Evolutionary conservation across 345 rosid genomes (phyloP).

Genomic region (Hypericum androsaemum): DNA sequence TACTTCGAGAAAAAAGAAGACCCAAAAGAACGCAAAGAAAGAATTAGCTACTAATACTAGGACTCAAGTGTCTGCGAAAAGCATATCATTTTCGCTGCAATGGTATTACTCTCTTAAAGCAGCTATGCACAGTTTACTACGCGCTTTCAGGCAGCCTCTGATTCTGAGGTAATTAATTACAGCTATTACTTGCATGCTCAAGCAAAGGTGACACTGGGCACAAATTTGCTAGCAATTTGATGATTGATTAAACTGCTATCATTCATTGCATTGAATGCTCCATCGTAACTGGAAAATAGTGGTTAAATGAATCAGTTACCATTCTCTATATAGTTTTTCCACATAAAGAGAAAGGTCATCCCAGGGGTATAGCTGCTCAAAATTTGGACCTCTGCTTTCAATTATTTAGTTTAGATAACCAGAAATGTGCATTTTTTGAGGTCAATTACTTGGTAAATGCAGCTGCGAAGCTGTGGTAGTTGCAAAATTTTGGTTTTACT

Average conservation of each 20-base stretch:
- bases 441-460: too few relatives aligned
- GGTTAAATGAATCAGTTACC: too few relatives aligned
- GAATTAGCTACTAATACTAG: constrained; percentile 19
- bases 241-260: too few relatives aligned
- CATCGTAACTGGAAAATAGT: too few relatives aligned
- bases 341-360: not conserved
- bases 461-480: not conserved
- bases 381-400: too few relatives aligned
- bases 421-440: too few relatives aligned
- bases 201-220: too few relatives aligned
- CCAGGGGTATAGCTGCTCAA: too few relatives aligned
- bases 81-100: constrained; percentile 24
- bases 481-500: constrained; percentile 12
- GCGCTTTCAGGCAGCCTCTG: constrained; percentile 69
- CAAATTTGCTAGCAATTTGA: too few relatives aligned
- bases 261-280: too few relatives aligned
- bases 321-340: not conserved
- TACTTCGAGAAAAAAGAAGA: constrained; percentile 61
- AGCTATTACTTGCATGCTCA: not conserved
- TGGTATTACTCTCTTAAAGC: constrained; percentile 57
- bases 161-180: constrained; percentile 55
- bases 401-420: too few relatives aligned
- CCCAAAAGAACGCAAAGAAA: constrained; percentile 38
- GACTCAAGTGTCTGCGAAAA: constrained; percentile 23
- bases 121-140: constrained; percentile 48